These are phyloP conservation scores for Loxodes magnus DNA, from an alignment of 73 alveolate species.

Conservation along the genomic window DNA sequence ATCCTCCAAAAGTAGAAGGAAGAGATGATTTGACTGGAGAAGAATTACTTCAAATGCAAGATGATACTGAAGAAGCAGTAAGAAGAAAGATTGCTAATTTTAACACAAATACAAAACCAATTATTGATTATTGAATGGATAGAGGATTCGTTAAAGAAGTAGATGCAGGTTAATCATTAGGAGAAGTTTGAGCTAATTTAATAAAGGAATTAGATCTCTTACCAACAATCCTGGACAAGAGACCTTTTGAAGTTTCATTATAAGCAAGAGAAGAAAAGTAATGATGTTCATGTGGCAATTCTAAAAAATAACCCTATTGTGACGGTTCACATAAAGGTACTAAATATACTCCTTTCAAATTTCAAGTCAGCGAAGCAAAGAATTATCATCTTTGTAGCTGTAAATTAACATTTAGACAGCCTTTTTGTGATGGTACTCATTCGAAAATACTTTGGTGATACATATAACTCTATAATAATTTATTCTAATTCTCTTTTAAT, in stretches of 20 bases:
- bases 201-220: too few relatives aligned
- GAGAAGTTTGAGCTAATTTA: slow-evolving; percentile 1
- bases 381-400: slow-evolving; percentile 10
- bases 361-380: not conserved
- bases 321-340: slow-evolving; percentile 19
- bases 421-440: slow-evolving; percentile 11
- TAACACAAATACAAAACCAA: slow-evolving; percentile 61
- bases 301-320: slow-evolving; percentile 16
- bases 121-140: slow-evolving; percentile 52
- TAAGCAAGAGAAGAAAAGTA: slow-evolving; percentile 9
- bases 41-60: slow-evolving; percentile 55
- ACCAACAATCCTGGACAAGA: too few relatives aligned
- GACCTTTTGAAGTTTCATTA: slow-evolving; percentile 8
- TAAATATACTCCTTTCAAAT: slow-evolving; percentile 1
- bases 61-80: slow-evolving; percentile 70
- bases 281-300: slow-evolving; percentile 17
- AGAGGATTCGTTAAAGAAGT: slow-evolving; percentile 23
- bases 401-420: slow-evolving; percentile 1
- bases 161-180: slow-evolving; percentile 18
- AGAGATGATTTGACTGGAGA: slow-evolving; percentile 75
- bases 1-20: slow-evolving; percentile 71
- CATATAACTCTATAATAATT: too few relatives aligned
- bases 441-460: slow-evolving; percentile 5
- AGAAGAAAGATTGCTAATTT: slow-evolving; percentile 45
- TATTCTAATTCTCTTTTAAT: too few relatives aligned